These are phyloP conservation scores for Sanghuangporus sanghuang DNA, from an alignment of 1,284 basidiomycete genomes.

Conservation along the genomic window DNA sequence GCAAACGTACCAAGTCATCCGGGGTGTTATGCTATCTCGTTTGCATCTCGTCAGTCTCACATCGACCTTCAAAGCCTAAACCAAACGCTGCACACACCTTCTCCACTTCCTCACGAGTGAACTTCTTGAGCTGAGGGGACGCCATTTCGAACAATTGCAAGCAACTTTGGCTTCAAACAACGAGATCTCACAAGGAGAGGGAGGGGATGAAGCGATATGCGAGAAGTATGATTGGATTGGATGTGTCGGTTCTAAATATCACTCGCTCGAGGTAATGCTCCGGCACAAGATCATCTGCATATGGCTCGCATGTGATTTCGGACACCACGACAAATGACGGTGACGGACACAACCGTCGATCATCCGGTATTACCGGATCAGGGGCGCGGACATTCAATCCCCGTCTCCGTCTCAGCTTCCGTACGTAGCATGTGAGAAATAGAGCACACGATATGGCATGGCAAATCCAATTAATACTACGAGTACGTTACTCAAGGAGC, in stretches of 20 bases:
- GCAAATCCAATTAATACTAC: no score
- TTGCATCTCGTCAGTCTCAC: background rate
- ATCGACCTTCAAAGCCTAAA: background rate
- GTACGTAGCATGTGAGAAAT: no score
- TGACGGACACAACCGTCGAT: background rate
- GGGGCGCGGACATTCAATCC: background rate
- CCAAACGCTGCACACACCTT: conserved; percentile 7
- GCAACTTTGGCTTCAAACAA: background rate
- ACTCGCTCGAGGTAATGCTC: background rate
- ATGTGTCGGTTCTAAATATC: background rate
- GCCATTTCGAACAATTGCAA: conserved; percentile 1
- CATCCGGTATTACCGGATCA: background rate
- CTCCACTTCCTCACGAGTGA: conserved; percentile 17
- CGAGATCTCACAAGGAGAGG: background rate
- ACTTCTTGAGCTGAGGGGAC: conserved; percentile 14
- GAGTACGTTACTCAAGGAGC: background rate
- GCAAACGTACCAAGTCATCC: conserved; percentile 45
- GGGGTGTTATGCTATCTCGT: conserved; percentile 52
- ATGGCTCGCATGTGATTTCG: background rate
- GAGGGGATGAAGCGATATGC: background rate
- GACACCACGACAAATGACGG: background rate
- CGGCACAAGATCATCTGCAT: background rate
- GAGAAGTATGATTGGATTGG: conserved; percentile 5
- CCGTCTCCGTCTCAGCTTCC: no score
- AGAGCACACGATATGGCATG: no score